Conservation (phyloP, 1,284 basidiomycete genomes). For the Testicularia cyperi region DNA sequence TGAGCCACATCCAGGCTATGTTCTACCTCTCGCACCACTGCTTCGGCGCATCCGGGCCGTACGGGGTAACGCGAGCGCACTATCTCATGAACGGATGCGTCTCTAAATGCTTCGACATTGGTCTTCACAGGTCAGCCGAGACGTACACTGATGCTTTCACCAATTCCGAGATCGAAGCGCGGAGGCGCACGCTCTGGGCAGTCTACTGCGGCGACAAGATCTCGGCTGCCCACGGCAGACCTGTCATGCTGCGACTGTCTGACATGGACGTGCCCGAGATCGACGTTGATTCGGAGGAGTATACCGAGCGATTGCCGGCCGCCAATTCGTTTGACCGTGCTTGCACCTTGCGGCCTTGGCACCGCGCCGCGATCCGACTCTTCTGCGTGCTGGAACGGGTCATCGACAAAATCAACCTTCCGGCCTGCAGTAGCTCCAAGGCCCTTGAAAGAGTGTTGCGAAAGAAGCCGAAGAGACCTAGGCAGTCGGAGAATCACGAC, state of each 20-base stretch:
- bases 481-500: constrained; percentile 32
- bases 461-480: constrained; percentile 34
- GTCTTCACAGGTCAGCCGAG: constrained; percentile 37
- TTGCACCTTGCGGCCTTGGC: constrained; percentile 28
- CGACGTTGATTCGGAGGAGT: constrained; percentile 32
- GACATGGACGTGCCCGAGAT: constrained; percentile 39
- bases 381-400: constrained; percentile 38
- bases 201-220: constrained; percentile 42
- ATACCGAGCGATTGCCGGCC: constrained; percentile 32
- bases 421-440: constrained; percentile 29
- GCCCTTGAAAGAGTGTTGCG: constrained; percentile 36
- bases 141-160: constrained; percentile 42
- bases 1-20: constrained; percentile 38
- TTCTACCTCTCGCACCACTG: constrained; percentile 42
- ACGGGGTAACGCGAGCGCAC: constrained; percentile 30
- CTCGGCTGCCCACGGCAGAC: constrained; percentile 35
- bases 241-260: constrained; percentile 35
- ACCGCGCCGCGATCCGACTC: constrained; percentile 33
- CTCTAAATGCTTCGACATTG: constrained; percentile 39
- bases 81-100: constrained; percentile 43
- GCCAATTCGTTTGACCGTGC: constrained; percentile 32
- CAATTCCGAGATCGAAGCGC: constrained; percentile 33
- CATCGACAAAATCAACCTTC: constrained; percentile 43
- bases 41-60: constrained; percentile 35
- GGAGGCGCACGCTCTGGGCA: constrained; percentile 34